Conservation (phyloP, 2,329 filamentous ascomycete species). For the Penicillium rolfsii region DNA sequence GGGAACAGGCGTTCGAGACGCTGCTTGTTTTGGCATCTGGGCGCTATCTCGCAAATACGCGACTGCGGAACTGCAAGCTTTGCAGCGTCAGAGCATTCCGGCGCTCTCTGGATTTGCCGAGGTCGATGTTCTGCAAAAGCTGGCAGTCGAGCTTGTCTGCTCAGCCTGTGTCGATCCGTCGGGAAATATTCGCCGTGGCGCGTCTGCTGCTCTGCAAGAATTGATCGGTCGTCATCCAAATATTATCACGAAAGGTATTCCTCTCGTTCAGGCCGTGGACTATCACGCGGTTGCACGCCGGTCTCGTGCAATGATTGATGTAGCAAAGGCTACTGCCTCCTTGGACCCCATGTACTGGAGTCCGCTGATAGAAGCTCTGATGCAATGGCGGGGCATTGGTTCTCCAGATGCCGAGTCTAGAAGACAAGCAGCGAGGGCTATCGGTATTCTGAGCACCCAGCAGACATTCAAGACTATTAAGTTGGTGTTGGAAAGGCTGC, state of each 20-base stretch:
- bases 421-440: constrained; percentile 69
- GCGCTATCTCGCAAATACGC: constrained; percentile 84
- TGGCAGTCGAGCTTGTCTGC: constrained; percentile 80
- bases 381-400: constrained; percentile 86
- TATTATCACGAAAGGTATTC: constrained; percentile 77
- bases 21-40: constrained; percentile 96
- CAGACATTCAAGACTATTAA: constrained; percentile 36
- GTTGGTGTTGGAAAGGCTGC: constrained; percentile 38
- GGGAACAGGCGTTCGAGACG: constrained; percentile 89
- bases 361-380: constrained; percentile 69
- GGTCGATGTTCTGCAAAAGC: constrained; percentile 66
- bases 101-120: constrained; percentile 34
- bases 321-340: constrained; percentile 69
- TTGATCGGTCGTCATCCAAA: constrained; percentile 91
- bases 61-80: constrained; percentile 71
- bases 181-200: constrained; percentile 89
- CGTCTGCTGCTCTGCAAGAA: constrained; percentile 92
- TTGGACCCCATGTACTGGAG: constrained; percentile 68
- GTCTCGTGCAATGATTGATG: constrained; percentile 76
- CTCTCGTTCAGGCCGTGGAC: constrained; percentile 85
- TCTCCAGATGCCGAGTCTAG: constrained; percentile 76
- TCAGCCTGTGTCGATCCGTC: constrained; percentile 84
- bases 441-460: constrained; percentile 57
- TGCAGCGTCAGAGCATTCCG: constrained; percentile 50
- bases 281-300: constrained; percentile 92